Percentiles rank a stretch among this genome's conserved stretches.
Evolutionary conservation across 2,329 filamentous ascomycete genomes (phyloP).

Genomic region (Clarireedia paspali): DNA sequence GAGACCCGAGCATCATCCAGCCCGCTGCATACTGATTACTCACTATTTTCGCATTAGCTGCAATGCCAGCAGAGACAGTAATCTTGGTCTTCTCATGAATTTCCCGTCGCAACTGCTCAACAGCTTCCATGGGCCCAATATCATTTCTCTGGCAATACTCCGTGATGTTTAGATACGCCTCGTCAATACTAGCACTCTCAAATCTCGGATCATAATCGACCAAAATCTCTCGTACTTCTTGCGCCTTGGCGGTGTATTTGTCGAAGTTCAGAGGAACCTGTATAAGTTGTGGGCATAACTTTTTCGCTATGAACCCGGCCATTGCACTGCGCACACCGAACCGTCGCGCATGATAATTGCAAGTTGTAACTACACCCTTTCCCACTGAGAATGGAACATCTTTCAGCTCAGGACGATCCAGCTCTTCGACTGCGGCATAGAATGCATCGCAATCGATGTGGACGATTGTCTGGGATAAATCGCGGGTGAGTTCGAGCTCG

Average conservation of each 20-base stretch:
- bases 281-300: constrained; percentile 80
- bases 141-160: constrained; percentile 66
- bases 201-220: constrained; percentile 85
- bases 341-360: constrained; percentile 83
- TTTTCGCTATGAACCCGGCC: constrained; percentile 92
- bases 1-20: background rate
- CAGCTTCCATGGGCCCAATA: constrained; percentile 63
- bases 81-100: constrained; percentile 71
- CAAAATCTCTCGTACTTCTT: constrained; percentile 76
- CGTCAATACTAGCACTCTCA: constrained; percentile 90
- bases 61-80: constrained; percentile 90
- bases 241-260: constrained; percentile 86
- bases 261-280: constrained; percentile 78
- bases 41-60: constrained; percentile 74
- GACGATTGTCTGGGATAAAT: constrained; percentile 77
- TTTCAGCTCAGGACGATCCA: constrained; percentile 76
- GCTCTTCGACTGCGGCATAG: constrained; percentile 86
- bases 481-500: constrained; percentile 69
- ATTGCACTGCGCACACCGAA: constrained; percentile 92
- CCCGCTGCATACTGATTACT: background rate
- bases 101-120: constrained; percentile 69
- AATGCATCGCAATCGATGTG: constrained; percentile 98
- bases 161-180: constrained; percentile 94
- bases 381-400: constrained; percentile 89
- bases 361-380: constrained; percentile 54